A percentile compares a stretch with the other conserved stretches of the same genome.
Evolutionary conservation across 75 land plant species (phyloP).

Genomic region (Selaginella moellendorffii): DNA sequence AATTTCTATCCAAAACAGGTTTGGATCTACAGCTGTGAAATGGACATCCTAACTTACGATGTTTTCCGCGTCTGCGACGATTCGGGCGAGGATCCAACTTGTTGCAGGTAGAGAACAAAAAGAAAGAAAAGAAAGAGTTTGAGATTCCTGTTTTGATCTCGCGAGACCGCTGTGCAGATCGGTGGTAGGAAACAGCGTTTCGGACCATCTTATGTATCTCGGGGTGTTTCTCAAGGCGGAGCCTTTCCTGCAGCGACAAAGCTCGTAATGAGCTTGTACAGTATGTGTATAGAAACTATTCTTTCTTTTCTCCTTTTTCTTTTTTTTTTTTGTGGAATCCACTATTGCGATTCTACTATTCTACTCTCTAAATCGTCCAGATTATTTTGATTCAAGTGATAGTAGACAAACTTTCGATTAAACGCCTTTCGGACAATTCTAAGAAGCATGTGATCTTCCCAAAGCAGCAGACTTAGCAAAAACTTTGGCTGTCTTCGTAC

Average conservation of each 20-base stretch:
- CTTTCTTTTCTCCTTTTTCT: not conserved
- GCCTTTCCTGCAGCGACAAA: not conserved
- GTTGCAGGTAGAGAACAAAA: constrained; percentile 46
- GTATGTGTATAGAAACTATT: not conserved
- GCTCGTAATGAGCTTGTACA: not conserved
- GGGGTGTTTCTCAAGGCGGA: constrained; percentile 47
- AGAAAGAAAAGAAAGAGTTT: too few species aligned
- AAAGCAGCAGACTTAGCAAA: not conserved
- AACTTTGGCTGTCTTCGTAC: not conserved
- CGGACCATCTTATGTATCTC: constrained; percentile 58
- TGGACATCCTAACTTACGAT: constrained; percentile 38
- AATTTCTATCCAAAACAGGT: constrained; percentile 52
- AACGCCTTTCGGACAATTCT: not conserved
- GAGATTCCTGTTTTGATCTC: not conserved
- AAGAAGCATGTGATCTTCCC: not conserved
- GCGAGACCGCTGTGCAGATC: constrained; percentile 37
- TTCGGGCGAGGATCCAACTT: constrained; percentile 85
- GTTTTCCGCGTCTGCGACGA: constrained; percentile 68
- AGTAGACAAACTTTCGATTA: not conserved
- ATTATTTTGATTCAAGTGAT: not conserved
- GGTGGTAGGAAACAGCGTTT: constrained; percentile 60
- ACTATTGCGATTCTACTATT: not conserved
- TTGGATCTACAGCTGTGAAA: constrained; percentile 53
- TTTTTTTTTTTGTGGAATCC: not conserved
- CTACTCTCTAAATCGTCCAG: not conserved